Conservation (phyloP, 2,329 filamentous ascomycete genomes). For the Scedosporium aurantiacum region DNA sequence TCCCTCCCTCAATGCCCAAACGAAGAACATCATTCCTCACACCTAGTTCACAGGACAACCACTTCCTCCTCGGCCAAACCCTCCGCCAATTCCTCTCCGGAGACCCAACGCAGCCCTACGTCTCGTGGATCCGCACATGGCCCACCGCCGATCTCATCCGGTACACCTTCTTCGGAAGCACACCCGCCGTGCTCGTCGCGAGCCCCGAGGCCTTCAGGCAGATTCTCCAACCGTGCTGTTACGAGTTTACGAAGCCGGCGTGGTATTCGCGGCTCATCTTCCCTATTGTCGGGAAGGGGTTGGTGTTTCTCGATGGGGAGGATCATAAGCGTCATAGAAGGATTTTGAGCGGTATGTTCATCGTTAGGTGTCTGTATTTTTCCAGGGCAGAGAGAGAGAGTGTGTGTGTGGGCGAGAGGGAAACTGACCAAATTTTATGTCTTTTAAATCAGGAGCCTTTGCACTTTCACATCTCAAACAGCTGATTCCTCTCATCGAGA, state of each 20-base stretch:
- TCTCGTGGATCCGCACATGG: slow-evolving; percentile 17
- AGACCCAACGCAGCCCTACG: slow-evolving; percentile 14
- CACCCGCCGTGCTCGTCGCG: slow-evolving; percentile 16
- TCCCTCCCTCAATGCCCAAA: too few species aligned
- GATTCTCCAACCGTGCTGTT: slow-evolving; percentile 18
- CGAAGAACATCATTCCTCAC: neutral
- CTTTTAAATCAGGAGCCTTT: slow-evolving; percentile 18
- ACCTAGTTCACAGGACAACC: slow-evolving; percentile 20
- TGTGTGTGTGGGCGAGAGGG: neutral
- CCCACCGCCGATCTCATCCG: slow-evolving; percentile 18
- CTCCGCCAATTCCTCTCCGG: slow-evolving; percentile 19
- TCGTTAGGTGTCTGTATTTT: too few species aligned
- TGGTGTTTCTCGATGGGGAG: slow-evolving; percentile 24
- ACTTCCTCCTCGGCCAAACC: slow-evolving; percentile 28
- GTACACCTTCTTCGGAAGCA: slow-evolving; percentile 17
- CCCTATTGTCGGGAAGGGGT: slow-evolving; percentile 17
- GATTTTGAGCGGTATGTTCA: slow-evolving; percentile 17
- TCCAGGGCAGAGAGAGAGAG: neutral
- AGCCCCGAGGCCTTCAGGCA: slow-evolving; percentile 14
- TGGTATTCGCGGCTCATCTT: slow-evolving; percentile 16
- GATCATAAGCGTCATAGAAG: slow-evolving; percentile 23
- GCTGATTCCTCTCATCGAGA: slow-evolving; percentile 22
- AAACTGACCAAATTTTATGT: neutral
- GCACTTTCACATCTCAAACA: slow-evolving; percentile 19
- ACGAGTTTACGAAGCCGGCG: slow-evolving; percentile 19